Evolutionary conservation across 2,329 filamentous ascomycete species (phyloP).

Genomic region (Ophiostoma angusticollis): DNA sequence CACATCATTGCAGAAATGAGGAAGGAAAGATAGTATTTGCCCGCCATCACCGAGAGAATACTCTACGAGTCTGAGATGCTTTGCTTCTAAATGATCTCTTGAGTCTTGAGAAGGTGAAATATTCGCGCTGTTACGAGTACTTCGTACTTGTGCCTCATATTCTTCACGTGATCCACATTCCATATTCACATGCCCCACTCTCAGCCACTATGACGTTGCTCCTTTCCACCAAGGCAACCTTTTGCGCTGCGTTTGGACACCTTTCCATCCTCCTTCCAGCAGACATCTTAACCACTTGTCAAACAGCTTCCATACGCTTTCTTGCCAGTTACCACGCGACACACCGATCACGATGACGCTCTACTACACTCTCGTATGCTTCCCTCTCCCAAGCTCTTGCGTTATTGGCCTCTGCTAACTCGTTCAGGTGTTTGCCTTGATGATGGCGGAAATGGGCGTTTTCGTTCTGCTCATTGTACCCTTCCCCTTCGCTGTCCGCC

Average conservation of each 20-base stretch:
- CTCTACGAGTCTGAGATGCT: too few relatives aligned
- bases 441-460: conserved; percentile 71
- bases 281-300: not conserved
- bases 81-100: too few relatives aligned
- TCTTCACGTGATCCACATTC: not conserved
- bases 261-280: too few relatives aligned
- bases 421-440: conserved; percentile 63
- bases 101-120: too few relatives aligned
- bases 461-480: conserved; percentile 74
- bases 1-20: too few relatives aligned
- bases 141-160: too few relatives aligned
- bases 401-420: not conserved
- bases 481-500: conserved; percentile 73
- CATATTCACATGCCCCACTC: not conserved
- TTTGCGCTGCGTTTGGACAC: too few relatives aligned
- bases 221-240: too few relatives aligned
- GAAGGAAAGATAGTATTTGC: too few relatives aligned
- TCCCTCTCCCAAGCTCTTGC: not conserved
- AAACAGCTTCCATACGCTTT: not conserved
- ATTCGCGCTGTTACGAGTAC: too few relatives aligned
- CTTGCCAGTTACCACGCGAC: not conserved
- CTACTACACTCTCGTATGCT: conserved; percentile 39
- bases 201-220: conserved; percentile 8
- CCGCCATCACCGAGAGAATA: too few relatives aligned
- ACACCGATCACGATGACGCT: conserved; percentile 36